Conservation (phyloP, 345 rosid genomes). For the Lepidium didymum region DNA sequence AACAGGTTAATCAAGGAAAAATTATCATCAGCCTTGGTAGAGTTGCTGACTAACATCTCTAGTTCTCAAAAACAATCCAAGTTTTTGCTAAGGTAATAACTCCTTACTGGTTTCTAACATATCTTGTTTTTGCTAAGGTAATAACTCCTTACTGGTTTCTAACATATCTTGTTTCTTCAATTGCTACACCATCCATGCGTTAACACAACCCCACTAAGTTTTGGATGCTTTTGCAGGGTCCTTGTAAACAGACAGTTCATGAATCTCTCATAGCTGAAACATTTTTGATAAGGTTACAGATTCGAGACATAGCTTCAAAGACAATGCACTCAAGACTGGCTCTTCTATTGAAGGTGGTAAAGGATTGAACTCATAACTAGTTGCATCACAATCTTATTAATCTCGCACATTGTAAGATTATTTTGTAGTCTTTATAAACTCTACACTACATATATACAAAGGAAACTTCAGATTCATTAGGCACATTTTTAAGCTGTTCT, state of each 20-base stretch:
- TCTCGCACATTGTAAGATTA: constrained; percentile 39
- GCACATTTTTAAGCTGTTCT: constrained; percentile 48
- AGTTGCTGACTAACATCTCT: constrained; percentile 55
- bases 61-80: too few species aligned
- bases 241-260: constrained; percentile 39
- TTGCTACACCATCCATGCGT: background rate
- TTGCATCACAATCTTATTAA: background rate
- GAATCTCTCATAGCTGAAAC: too few species aligned
- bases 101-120: background rate
- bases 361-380: background rate
- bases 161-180: background rate
- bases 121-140: constrained; percentile 51
- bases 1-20: constrained; percentile 63
- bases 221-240: too few species aligned
- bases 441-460: background rate
- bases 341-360: constrained; percentile 68
- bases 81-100: constrained; percentile 49
- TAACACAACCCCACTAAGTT: too few species aligned
- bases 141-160: background rate
- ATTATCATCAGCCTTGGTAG: constrained; percentile 47
- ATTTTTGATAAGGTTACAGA: too few species aligned
- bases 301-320: constrained; percentile 25
- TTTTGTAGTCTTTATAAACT: constrained; percentile 38
- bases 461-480: constrained; percentile 57
- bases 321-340: constrained; percentile 54